A percentile compares a stretch with the other conserved stretches of the same genome.
Evolutionary conservation across 768 basidiomycete species (phyloP).

Genomic region (Artomyces pyxidatus): DNA sequence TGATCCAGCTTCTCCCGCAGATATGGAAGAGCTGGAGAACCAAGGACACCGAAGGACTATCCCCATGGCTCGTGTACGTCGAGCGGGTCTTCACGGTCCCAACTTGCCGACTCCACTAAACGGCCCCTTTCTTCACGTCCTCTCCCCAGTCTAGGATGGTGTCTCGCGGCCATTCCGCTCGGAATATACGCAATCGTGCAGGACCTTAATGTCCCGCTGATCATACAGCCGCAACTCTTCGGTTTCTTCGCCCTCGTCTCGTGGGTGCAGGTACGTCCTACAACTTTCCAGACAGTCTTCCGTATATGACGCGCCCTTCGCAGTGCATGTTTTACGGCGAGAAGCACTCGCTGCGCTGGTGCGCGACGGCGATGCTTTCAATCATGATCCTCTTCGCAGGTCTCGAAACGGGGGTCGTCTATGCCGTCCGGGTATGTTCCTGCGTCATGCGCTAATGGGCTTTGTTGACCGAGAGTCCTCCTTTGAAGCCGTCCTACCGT

Average conservation of each 20-base stretch:
- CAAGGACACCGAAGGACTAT: conserved; percentile 64
- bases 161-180: conserved; percentile 46
- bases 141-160: conserved; percentile 48
- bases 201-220: conserved; percentile 63
- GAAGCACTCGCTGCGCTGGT: conserved; percentile 27
- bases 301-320: too few species aligned
- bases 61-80: conserved; percentile 56
- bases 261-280: conserved; percentile 54
- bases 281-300: too few species aligned
- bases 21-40: conserved; percentile 63
- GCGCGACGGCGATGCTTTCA: conserved; percentile 29
- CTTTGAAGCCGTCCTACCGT: conserved; percentile 29
- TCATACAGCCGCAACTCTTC: conserved; percentile 61
- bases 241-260: conserved; percentile 50
- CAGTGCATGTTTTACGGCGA: conserved; percentile 63
- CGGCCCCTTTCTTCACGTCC: too few species aligned
- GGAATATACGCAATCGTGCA: conserved; percentile 67
- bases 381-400: conserved; percentile 41
- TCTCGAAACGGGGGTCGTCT: conserved; percentile 53
- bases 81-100: too few species aligned
- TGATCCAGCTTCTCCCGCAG: conserved; percentile 59
- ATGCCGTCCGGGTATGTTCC: conserved; percentile 44
- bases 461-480: too few species aligned
- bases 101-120: too few species aligned
- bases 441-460: too few species aligned